Percentiles rank a stretch among this genome's conserved stretches.
Evolutionary conservation across 768 basidiomycete genomes (phyloP).

Genomic region (Holtermannia corniformis): DNA sequence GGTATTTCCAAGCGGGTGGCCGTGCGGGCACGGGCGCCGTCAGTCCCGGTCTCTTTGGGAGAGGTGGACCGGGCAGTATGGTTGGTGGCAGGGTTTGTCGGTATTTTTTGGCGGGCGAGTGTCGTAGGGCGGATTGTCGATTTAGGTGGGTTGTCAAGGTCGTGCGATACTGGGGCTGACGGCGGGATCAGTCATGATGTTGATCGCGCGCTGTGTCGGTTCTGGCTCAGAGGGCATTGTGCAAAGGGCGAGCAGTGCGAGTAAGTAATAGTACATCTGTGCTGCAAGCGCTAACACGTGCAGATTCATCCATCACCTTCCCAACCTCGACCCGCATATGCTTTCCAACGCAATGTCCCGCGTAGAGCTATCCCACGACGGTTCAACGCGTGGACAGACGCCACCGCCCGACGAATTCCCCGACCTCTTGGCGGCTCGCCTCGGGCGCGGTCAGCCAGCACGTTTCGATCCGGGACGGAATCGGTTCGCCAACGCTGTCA

Average conservation of each 20-base stretch:
- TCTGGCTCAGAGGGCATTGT: slow-evolving; percentile 96
- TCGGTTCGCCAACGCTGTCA: slow-evolving; percentile 81
- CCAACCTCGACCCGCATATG: slow-evolving; percentile 56
- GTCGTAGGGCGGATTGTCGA: slow-evolving; percentile 87
- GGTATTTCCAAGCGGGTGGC: slow-evolving; percentile 36
- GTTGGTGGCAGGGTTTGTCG: slow-evolving; percentile 58
- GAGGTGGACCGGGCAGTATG: slow-evolving; percentile 46
- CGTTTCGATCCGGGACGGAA: slow-evolving; percentile 78
- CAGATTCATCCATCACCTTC: slow-evolving; percentile 76
- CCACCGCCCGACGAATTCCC: slow-evolving; percentile 40
- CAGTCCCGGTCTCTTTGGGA: slow-evolving; percentile 28
- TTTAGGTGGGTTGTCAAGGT: slow-evolving; percentile 61
- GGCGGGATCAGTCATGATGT: slow-evolving; percentile 67
- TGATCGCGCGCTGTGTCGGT: slow-evolving; percentile 86
- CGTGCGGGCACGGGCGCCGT: slow-evolving; percentile 32
- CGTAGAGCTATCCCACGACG: slow-evolving; percentile 36
- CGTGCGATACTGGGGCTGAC: neutral
- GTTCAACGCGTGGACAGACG: slow-evolving; percentile 19
- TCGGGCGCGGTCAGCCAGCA: slow-evolving; percentile 24
- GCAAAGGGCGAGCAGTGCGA: slow-evolving; percentile 95
- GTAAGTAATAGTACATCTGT: slow-evolving; percentile 17
- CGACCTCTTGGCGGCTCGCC: slow-evolving; percentile 23
- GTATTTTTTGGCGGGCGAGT: slow-evolving; percentile 94
- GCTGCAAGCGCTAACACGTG: slow-evolving; percentile 1
- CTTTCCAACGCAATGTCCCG: slow-evolving; percentile 37